Base-by-base conservation (phyloP, 805 yeast species). In the Saccharomyces kudriavzevii region DNA sequence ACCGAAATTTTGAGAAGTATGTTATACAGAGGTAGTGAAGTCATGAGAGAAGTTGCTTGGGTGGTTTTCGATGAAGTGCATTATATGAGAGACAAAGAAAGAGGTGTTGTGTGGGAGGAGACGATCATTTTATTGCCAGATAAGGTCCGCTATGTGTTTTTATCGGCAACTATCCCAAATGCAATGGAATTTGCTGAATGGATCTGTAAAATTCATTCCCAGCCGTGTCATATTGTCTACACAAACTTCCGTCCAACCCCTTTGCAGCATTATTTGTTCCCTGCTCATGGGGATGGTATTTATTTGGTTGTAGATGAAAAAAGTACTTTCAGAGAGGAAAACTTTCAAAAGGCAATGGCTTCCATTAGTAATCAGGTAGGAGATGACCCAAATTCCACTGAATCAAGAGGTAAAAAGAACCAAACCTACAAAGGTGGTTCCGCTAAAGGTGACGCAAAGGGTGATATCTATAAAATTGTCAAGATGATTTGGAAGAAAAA, bases 61-160 rank as follows among this genome's bases (percentile, higher is more conserved):
- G 99, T 94, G 50, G 84, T 94, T 43, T 94, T 94, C 60, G 99
- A 94, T 71, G 99, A 94, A 70, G 97, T 94, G 48, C 99, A 94
- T 74, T 94, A 94, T 72, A 94, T 94, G 95, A 84, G 97, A 74
- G 99, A 94, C 70, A 86, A 89, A 62, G 94, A 90, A 60, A 83
- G 99, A 74, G 99, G 99, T 70, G 99, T 94, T 51, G 99, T 94
- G 35, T 94, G 99, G 99, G 99, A 94, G 73, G 99, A 94, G 71
- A 92, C 98, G 14, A 92, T 94, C 59, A 94, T 94, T 54, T 75
- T 94, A 67, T 77, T 94, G 46, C 99, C 99, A 3, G 97, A 95
- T 63, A 91, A 91, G 75, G 97, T 94, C 17, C 92, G 87, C 60
- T 89, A 91, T 65, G 97, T 92, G 2, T 88, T 92, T 64, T 73